phyloP scores from a whole-genome alignment of 768 basidiomycete species.

The Xerocomus brunneocitrinus region DNA sequence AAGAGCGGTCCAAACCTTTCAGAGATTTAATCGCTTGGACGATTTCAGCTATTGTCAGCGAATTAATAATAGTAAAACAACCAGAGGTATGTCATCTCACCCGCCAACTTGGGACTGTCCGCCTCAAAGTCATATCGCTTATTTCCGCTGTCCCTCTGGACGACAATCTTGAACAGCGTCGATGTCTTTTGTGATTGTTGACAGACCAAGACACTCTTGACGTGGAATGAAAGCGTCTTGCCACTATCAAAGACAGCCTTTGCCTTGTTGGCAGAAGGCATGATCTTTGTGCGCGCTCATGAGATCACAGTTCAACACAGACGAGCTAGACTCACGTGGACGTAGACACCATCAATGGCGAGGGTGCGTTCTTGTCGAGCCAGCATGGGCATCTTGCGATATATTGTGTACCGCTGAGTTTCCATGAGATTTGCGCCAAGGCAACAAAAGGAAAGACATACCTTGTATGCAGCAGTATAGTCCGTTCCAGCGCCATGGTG shows the following conservation, averaged over 20 bases:
- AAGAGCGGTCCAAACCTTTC: slow-evolving; percentile 61
- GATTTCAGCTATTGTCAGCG: slow-evolving; percentile 54
- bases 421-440: background rate
- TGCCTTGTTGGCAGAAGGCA: slow-evolving; percentile 76
- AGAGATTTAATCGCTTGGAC: slow-evolving; percentile 67
- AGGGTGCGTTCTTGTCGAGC: slow-evolving; percentile 87
- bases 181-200: slow-evolving; percentile 79
- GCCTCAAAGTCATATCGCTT: slow-evolving; percentile 99
- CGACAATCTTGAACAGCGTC: slow-evolving; percentile 83
- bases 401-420: slow-evolving; percentile 80
- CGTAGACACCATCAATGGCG: slow-evolving; percentile 92
- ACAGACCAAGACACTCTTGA: slow-evolving; percentile 79
- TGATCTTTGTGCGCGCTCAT: slow-evolving; percentile 51
- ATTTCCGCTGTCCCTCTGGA: slow-evolving; percentile 66
- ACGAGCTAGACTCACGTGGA: slow-evolving; percentile 55
- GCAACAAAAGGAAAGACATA: slow-evolving; percentile 22
- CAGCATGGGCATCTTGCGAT: slow-evolving; percentile 92
- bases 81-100: slow-evolving; percentile 37
- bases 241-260: slow-evolving; percentile 84
- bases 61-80: background rate
- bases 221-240: slow-evolving; percentile 89
- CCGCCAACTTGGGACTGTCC: slow-evolving; percentile 74
- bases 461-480: slow-evolving; percentile 84
- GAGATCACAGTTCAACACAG: slow-evolving; percentile 1
- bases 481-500: slow-evolving; percentile 64